Percentiles rank a stretch among this genome's conserved stretches.
phyloP scores from a whole-genome alignment of 2,329 filamentous ascomycete genomes.

The Clarireedia monteithiana region DNA sequence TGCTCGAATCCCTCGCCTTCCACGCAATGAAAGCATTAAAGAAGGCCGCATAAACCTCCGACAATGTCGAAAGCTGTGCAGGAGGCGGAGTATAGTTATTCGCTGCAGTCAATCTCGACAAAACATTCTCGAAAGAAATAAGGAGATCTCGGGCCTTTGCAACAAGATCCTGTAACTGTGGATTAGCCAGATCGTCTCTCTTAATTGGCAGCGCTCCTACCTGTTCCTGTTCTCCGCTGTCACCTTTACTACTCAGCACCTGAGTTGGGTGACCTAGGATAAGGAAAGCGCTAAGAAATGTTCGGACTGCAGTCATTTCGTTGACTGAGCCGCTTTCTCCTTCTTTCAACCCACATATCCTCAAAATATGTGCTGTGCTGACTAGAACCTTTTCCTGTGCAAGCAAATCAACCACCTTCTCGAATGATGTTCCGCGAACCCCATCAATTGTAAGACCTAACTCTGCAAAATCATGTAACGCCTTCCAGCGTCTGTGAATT shows the following conservation, averaged over 20 bases:
- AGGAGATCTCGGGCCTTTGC: conserved; percentile 70
- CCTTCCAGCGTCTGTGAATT: conserved; percentile 45
- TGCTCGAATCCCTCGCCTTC: conserved; percentile 73
- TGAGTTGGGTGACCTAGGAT: conserved; percentile 73
- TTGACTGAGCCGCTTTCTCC: conserved; percentile 53
- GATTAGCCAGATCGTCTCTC: conserved; percentile 50
- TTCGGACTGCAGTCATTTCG: conserved; percentile 64
- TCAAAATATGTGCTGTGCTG: conserved; percentile 58
- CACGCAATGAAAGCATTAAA: conserved; percentile 74
- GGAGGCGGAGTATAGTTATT: conserved; percentile 62
- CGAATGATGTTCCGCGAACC: conserved; percentile 63
- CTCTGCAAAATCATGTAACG: conserved; percentile 57
- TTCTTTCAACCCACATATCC: conserved; percentile 62
- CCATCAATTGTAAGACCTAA: conserved; percentile 63
- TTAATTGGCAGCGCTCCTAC: conserved; percentile 40
- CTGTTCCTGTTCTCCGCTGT: conserved; percentile 49
- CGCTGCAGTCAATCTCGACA: conserved; percentile 55
- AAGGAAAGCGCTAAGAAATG: conserved; percentile 72
- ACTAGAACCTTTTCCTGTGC: conserved; percentile 58
- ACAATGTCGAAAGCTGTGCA: conserved; percentile 52
- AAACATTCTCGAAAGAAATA: conserved; percentile 67
- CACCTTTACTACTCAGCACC: conserved; percentile 67
- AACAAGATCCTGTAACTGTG: conserved; percentile 62
- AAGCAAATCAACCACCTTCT: conserved; percentile 63
- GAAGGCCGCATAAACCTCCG: conserved; percentile 65